Evolutionary conservation across 345 rosid genomes (phyloP).

Genomic region (Fremontodendron californicum): DNA sequence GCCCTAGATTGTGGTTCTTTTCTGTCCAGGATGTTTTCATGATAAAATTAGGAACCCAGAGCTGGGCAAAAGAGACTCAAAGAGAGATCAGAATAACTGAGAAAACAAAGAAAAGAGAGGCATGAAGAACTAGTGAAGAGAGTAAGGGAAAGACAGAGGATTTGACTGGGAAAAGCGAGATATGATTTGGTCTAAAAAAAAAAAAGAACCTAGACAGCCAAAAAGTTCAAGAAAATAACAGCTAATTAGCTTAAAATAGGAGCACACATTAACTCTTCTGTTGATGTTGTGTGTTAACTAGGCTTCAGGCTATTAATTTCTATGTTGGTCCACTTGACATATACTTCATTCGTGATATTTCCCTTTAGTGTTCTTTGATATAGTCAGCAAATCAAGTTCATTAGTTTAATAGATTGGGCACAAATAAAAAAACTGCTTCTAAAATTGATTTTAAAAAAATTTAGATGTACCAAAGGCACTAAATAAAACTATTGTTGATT

Average conservation of each 20-base stretch:
- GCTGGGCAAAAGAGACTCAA: background rate
- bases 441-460: background rate
- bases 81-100: no score
- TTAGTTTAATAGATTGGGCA: background rate
- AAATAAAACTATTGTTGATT: background rate
- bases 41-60: background rate
- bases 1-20: background rate
- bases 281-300: background rate
- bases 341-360: background rate
- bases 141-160: background rate
- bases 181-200: background rate
- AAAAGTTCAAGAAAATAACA: background rate
- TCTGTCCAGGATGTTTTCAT: background rate
- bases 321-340: background rate
- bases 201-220: background rate
- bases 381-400: background rate
- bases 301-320: background rate
- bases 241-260: background rate
- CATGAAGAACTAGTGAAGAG: background rate
- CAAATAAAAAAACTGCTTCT: background rate
- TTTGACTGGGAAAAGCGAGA: background rate
- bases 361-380: background rate
- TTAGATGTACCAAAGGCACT: background rate
- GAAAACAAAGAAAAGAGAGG: background rate
- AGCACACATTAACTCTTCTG: background rate